A percentile compares a stretch with the other conserved stretches of the same genome.
Evolutionary conservation across 1,284 basidiomycete genomes (phyloP).

Genomic region (Peniophora sp.): DNA sequence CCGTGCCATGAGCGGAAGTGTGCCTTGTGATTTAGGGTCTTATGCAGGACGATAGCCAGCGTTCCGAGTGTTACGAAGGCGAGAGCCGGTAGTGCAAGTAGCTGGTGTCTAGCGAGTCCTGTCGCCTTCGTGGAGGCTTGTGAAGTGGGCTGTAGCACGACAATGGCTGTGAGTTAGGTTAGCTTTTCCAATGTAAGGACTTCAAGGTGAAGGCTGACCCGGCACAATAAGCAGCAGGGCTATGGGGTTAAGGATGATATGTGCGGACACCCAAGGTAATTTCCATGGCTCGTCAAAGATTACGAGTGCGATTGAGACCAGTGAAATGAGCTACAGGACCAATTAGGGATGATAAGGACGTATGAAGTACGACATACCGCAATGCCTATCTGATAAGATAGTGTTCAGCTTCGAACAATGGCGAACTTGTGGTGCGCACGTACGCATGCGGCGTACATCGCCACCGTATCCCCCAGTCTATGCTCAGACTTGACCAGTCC

Average conservation of each 20-base stretch:
- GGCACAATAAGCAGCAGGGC: constrained; percentile 49
- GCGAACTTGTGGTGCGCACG: not conserved
- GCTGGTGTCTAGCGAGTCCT: constrained; percentile 58
- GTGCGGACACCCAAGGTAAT: constrained; percentile 56
- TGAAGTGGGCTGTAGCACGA: constrained; percentile 69
- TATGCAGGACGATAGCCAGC: constrained; percentile 46
- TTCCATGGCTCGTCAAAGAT: constrained; percentile 38
- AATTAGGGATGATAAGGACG: not conserved
- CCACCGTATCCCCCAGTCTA: constrained; percentile 31
- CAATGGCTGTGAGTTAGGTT: constrained; percentile 41
- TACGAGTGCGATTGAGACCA: constrained; percentile 46
- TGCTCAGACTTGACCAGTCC: constrained; percentile 28
- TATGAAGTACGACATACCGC: not conserved
- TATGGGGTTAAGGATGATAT: constrained; percentile 54
- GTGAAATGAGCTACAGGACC: constrained; percentile 27
- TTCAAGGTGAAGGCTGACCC: constrained; percentile 29
- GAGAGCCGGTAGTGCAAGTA: constrained; percentile 46
- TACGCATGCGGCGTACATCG: constrained; percentile 31
- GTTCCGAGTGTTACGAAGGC: constrained; percentile 48
- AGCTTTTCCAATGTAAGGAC: not conserved
- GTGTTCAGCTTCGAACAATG: not conserved
- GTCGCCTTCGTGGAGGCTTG: constrained; percentile 57
- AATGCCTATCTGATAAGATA: not conserved
- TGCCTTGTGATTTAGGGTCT: constrained; percentile 30
- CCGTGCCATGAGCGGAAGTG: constrained; percentile 68